Base-by-base conservation (phyloP, 768 basidiomycete species). In the Phallus indusiatus region DNA sequence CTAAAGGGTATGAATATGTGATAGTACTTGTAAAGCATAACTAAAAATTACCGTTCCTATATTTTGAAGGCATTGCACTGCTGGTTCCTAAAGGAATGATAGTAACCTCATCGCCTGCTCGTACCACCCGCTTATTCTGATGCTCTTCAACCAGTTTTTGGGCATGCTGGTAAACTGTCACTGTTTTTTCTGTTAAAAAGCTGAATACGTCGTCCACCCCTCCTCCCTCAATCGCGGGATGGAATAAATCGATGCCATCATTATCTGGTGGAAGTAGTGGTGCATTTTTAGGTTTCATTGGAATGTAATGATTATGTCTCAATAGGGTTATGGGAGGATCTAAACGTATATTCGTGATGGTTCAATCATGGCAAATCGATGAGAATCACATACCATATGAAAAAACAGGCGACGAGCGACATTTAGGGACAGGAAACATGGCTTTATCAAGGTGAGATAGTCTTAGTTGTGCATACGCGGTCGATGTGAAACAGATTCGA, bases 21-120 rank as follows among this genome's bases (percentile, higher is more conserved):
- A 36, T 17, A 14, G 51, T 35, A 34, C n/a, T 42, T 20, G 62
- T 57, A 16, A 14, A 35, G 16, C 36, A 18, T 34, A 46, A 60
- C 1, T 46, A 34, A 10, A 64, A 56, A 77, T 42, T 54, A 91
- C 91, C 89, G 69, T 96, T 97, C 59, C 95, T 81, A 65, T 91
- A 91, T 68, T 85, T 90, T 42, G 79, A 85, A 0, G 94, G 91
- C 46, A 90, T 69, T 0, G 91, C 86, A 66, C 92, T 94, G 1
- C 90, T 89, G 0, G 95, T 97, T 2, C 95, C 95, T 6, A 98
- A 75, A 1, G 93, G 79, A 8, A 88, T 79, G 48, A 97, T 73
- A 9, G 70, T 72, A 8, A 97, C 79, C 52, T 88, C 79, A 46
- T 81, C 78, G 1, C 89, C 90, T 36, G 69, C 74, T 49, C 42